Base-by-base conservation (phyloP, 2,329 filamentous ascomycete species). In the Penicillium sp. region DNA sequence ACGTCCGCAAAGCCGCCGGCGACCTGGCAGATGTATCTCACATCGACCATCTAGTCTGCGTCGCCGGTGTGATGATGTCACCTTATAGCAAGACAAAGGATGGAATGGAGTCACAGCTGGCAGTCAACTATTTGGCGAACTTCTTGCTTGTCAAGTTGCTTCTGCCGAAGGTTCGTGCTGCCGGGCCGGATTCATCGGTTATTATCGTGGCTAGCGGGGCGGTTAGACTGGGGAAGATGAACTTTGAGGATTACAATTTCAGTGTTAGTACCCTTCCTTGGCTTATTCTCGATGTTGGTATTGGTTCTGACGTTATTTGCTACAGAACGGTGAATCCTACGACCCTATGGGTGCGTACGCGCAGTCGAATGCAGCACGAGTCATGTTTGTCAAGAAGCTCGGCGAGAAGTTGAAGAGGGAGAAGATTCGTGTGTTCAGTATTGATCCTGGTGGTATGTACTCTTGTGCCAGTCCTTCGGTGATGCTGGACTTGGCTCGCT, bases 281-380 rank as follows among this genome's bases (percentile, higher is more conserved):
- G 19, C 2, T 19, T 5, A 1, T 22, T 22, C 3, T 22, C 19
- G 6, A 6, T 22, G 19, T 3, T 22, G 19, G 19, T 22, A 22
- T 22, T 6, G 19, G 19, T 22, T 22, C 19, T 22, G 19, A 22
- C 19, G 19, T 22, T 22, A 6, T 22, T 22, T 22, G 19, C 19
- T 22, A 22, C 19, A 63, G 59, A 53, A 67, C 14, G 69, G 72
- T n/a, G 69, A 70, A 36, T 57, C 62, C 1, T 75, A 72, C 41
- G 60, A 72, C 8, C 53, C 55, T 56, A 76, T 74, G 66, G 57
- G 65, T 1, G 75, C 75, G 2, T 80, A 80, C 52, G 72, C 69
- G 2, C 76, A 78, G 56, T 76, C 74, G 56, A 80, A 80, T 62
- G 76, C 77, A 27, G 77, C 76, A 2, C 77, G 79, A 46, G 72